Percentiles rank a stretch among this genome's conserved stretches.
phyloP scores from a whole-genome alignment of 768 basidiomycete species.

The Tephrocybe rancida region DNA sequence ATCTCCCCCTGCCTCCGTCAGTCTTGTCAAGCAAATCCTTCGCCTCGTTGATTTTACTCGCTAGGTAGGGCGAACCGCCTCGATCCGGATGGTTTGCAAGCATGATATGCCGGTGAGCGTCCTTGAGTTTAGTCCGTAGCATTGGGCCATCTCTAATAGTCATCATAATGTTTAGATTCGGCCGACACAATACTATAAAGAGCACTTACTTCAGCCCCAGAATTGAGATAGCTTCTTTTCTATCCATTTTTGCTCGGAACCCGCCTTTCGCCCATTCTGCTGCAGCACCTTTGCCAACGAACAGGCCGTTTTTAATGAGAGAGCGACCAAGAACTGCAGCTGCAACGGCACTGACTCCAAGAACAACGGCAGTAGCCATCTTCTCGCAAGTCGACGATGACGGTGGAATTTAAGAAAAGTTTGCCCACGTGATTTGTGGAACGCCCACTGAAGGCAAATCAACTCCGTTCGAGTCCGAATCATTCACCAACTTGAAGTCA shows the following conservation, averaged over 20 bases:
- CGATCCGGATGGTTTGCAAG: constrained; percentile 98
- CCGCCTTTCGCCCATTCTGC: constrained; percentile 93
- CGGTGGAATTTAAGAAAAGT: constrained; percentile 6
- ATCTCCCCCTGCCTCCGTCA: constrained; percentile 50
- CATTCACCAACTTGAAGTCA: neutral
- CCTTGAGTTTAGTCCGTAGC: constrained; percentile 82
- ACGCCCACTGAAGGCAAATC: too few species aligned
- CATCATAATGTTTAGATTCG: constrained; percentile 4
- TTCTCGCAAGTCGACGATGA: neutral
- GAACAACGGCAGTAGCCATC: constrained; percentile 80
- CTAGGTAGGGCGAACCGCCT: constrained; percentile 97
- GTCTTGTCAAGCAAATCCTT: constrained; percentile 88
- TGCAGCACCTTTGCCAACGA: constrained; percentile 61
- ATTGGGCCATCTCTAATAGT: constrained; percentile 72
- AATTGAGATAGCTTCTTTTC: constrained; percentile 89
- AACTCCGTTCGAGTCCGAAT: too few species aligned
- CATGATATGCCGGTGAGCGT: constrained; percentile 97
- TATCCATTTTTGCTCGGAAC: constrained; percentile 95
- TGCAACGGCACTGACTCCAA: constrained; percentile 78
- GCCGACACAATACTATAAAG: constrained; percentile 9
- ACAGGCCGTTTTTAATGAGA: constrained; percentile 61
- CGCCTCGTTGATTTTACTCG: constrained; percentile 98
- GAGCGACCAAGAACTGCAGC: constrained; percentile 78
- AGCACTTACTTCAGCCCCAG: constrained; percentile 85
- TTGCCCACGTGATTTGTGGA: constrained; percentile 7